phyloP scores from a whole-genome alignment of 805 yeast genomes.

The Yamadazyma scolyti region DNA sequence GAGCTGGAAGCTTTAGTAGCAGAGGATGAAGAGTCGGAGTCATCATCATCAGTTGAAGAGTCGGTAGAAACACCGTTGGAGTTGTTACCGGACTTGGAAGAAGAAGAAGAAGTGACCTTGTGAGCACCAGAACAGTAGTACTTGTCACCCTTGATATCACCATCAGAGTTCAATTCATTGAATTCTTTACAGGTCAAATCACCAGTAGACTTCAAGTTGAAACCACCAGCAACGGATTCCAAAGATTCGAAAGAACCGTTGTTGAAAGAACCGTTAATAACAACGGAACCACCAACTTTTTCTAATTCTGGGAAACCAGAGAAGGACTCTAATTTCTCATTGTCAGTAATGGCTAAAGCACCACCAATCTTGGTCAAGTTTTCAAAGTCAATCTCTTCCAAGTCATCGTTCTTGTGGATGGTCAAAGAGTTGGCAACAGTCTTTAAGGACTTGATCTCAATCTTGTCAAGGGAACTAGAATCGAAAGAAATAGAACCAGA shows the following conservation, averaged over 20 bases:
- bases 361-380: conserved; percentile 78
- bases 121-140: conserved; percentile 69
- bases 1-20: conserved; percentile 17
- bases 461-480: conserved; percentile 59
- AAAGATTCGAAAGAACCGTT: conserved; percentile 73
- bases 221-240: conserved; percentile 87
- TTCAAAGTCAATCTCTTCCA: conserved; percentile 66
- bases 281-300: conserved; percentile 85
- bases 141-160: conserved; percentile 88
- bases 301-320: conserved; percentile 71
- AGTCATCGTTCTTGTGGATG: conserved; percentile 67
- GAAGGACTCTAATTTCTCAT: conserved; percentile 63
- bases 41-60: conserved; percentile 10
- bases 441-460: conserved; percentile 53
- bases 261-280: conserved; percentile 74
- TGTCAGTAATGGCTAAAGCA: conserved; percentile 88
- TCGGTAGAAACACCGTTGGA: conserved; percentile 23
- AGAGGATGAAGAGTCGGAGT: conserved; percentile 17
- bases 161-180: conserved; percentile 65
- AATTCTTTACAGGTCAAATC: conserved; percentile 80
- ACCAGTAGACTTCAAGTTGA: conserved; percentile 70
- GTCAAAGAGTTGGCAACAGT: conserved; percentile 79
- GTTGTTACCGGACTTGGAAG: conserved; percentile 32
- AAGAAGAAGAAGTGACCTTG: conserved; percentile 40
- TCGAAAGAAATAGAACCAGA: conserved; percentile 82